Conservation (phyloP, 2,329 filamentous ascomycete genomes). For the Penicillium hordei region DNA sequence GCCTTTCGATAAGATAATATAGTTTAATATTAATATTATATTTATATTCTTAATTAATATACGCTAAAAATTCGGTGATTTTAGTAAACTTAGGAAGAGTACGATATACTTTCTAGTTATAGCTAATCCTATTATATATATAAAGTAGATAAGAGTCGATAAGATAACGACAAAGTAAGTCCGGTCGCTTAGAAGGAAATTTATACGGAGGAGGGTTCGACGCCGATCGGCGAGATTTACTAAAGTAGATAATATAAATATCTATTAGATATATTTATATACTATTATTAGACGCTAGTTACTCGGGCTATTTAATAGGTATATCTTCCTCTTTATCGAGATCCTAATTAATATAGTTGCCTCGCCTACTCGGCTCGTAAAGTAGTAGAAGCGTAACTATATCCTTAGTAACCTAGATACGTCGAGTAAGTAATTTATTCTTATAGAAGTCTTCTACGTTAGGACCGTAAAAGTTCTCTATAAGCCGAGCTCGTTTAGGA, state of each 20-base stretch:
- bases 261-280: conserved; percentile 20
- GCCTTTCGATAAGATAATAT: conserved; percentile 10
- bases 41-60: conserved; percentile 9
- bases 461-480: conserved; percentile 30
- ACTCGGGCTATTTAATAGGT: conserved; percentile 14
- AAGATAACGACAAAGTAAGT: conserved; percentile 25
- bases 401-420: conserved; percentile 31
- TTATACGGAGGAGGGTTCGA: conserved; percentile 27
- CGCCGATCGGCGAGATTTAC: conserved; percentile 18
- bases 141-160: conserved; percentile 23
- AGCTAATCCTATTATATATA: conserved; percentile 19
- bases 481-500: conserved; percentile 22
- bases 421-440: conserved; percentile 27
- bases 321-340: conserved; percentile 6
- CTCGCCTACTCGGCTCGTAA: conserved; percentile 26
- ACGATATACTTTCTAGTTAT: conserved; percentile 13
- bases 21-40: conserved; percentile 23
- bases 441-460: conserved; percentile 26
- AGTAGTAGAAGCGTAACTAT: conserved; percentile 28
- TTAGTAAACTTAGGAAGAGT: conserved; percentile 14
- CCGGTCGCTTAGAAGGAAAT: conserved; percentile 24
- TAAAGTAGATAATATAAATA: conserved; percentile 27
- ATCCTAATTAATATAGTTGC: conserved; percentile 28
- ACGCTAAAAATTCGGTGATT: conserved; percentile 17
- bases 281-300: conserved; percentile 15